Evolutionary conservation across 768 basidiomycete genomes (phyloP), one percentile per base, ranked within the genome.

Genomic region (Agaricus blazei): DNA sequence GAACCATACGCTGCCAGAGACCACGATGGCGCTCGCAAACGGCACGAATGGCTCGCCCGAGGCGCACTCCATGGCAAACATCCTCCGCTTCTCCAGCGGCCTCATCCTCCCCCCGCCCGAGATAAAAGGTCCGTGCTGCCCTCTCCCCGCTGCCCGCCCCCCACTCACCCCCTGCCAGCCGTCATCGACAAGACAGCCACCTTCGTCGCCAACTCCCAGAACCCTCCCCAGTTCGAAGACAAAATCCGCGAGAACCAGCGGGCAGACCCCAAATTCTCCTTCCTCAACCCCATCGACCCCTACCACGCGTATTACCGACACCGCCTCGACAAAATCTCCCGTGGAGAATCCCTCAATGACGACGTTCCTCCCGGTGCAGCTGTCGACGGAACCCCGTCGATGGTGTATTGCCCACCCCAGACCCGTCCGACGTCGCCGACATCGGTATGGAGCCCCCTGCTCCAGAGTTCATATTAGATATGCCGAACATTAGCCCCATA

Each of bases 221-320:
- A 97, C 64, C 93, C 95, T 6, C 83, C 85, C 9, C 84, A 88
- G 63, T 94, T 99, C 66, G 96, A 98, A 74, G 92, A 94, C 68
- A 95, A 96, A 74, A 93, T 99, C 70, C 85, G 94, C 63, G 94
- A 98, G 73, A 89, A 90, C 64, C 95, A 95, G 72, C 91, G 93
- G 73, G 82, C 85, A 61, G 96, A 98, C 77, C 93, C 94, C 55
- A 96, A 97, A 74, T 99, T 98, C 79, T 93, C 96, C 56, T 99
- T 99, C 78, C 82, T 99, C 70, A 96, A 96, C 75, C 87, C 92
- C 59, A 83, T 84, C 48, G 97, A 99, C 78, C 93, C 97, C 61
- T 99, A 97, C 75, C 93, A 98, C 85, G 91, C 91, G 58, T 98
- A 99, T 74, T 99, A 99, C 68, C 85, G 90, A 67, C 84, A 95